A percentile compares a stretch with the other conserved stretches of the same genome.
Evolutionary conservation across 495 filamentous ascomycete genomes (phyloP).

Genomic region (Daldinia bambusicola): DNA sequence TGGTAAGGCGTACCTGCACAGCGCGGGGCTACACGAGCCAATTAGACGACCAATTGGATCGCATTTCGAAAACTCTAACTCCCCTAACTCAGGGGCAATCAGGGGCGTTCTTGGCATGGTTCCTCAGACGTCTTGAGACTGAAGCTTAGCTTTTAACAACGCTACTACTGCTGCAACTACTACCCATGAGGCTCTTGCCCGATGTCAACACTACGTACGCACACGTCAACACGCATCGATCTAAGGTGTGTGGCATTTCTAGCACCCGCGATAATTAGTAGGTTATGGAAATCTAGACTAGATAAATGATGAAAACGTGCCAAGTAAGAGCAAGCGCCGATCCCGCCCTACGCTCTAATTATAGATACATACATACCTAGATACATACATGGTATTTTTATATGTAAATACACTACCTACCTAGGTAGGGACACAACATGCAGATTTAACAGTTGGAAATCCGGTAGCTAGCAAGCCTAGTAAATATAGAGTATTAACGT

Average conservation of each 20-base stretch:
- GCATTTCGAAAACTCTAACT: slow-evolving; percentile 13
- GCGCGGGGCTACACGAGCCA: slow-evolving; percentile 21
- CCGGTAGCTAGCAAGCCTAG: too few relatives aligned
- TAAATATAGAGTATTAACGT: neutral
- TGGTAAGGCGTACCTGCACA: neutral
- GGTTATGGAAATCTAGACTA: neutral
- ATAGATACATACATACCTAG: slow-evolving; percentile 14
- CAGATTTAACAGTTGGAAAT: too few relatives aligned
- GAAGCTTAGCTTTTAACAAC: slow-evolving; percentile 27
- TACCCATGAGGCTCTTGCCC: slow-evolving; percentile 37
- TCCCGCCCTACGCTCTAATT: slow-evolving; percentile 28
- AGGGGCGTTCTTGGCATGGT: slow-evolving; percentile 41
- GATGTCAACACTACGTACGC: neutral
- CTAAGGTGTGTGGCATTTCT: slow-evolving; percentile 9
- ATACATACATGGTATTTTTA: neutral
- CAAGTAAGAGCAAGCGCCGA: slow-evolving; percentile 27
- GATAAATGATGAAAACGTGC: slow-evolving; percentile 11
- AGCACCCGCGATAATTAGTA: neutral
- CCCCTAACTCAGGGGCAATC: slow-evolving; percentile 32
- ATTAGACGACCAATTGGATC: neutral
- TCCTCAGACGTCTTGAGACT: slow-evolving; percentile 45
- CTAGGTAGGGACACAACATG: too few relatives aligned
- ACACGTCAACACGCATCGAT: slow-evolving; percentile 9
- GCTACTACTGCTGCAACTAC: slow-evolving; percentile 8
- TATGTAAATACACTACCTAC: too few relatives aligned